A percentile compares a stretch with the other conserved stretches of the same genome.
These are phyloP conservation scores for Plasmodium adleri DNA, from an alignment of 169 alveolate genomes.

Conservation along the genomic window DNA sequence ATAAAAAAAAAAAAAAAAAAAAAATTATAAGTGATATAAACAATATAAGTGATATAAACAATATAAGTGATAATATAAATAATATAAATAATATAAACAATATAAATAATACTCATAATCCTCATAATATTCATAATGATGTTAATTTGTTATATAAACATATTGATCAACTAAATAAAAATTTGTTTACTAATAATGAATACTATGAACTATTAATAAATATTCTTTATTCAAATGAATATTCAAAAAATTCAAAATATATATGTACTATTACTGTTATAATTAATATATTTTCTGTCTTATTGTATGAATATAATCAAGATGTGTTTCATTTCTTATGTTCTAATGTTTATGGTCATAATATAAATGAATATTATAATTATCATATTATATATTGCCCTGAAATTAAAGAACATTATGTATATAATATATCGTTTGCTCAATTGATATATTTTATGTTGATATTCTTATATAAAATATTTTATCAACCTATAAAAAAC, in stretches of 20 bases:
- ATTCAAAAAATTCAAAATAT: conserved; percentile 46
- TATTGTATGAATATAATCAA: conserved; percentile 52
- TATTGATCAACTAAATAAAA: conserved; percentile 40
- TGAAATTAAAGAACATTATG: conserved; percentile 5
- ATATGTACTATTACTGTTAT: conserved; percentile 63
- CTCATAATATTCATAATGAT: neutral
- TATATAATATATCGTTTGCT: conserved; percentile 71
- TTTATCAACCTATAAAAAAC: conserved; percentile 26
- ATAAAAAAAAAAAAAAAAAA: conserved; percentile 2
- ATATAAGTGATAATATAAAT: neutral
- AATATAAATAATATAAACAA: neutral
- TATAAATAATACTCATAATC: neutral
- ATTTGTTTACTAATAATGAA: neutral
- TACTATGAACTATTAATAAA: conserved; percentile 31
- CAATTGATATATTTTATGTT: conserved; percentile 73
- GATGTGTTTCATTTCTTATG: conserved; percentile 37
- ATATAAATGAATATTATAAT: conserved; percentile 18
- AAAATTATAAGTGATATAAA: neutral
- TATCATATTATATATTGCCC: conserved; percentile 20
- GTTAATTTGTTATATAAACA: conserved; percentile 19
- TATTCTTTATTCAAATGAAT: conserved; percentile 45
- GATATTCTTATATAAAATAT: conserved; percentile 57
- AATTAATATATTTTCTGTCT: conserved; percentile 59
- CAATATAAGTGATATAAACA: neutral
- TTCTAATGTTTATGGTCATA: conserved; percentile 37